Percentiles rank a stretch among this genome's conserved stretches.
These are phyloP conservation scores for Colletotrichum magnum DNA, from an alignment of 2,329 filamentous ascomycete genomes.

Conservation along the genomic window DNA sequence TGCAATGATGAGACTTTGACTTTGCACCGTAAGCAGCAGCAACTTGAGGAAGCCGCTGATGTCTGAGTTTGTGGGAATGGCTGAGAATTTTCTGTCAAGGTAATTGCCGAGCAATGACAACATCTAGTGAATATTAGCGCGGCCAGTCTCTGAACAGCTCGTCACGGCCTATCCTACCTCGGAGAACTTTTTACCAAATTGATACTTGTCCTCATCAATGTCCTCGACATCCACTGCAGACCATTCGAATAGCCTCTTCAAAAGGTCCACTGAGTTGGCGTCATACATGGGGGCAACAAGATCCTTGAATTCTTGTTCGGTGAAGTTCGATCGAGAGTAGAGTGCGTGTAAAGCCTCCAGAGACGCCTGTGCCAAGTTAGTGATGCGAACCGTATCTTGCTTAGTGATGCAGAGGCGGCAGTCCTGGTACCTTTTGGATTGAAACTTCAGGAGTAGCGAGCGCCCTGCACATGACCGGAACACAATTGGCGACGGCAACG, in stretches of 20 bases:
- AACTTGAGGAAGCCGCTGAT: slow-evolving; percentile 84
- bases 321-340: slow-evolving; percentile 81
- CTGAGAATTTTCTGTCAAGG: slow-evolving; percentile 81
- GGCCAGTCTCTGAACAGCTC: background rate
- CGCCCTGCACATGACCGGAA: slow-evolving; percentile 78
- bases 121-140: slow-evolving; percentile 66
- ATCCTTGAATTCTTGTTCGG: slow-evolving; percentile 82
- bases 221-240: slow-evolving; percentile 84
- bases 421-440: slow-evolving; percentile 75
- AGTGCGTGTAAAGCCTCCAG: slow-evolving; percentile 88
- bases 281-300: slow-evolving; percentile 86
- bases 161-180: slow-evolving; percentile 73
- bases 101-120: slow-evolving; percentile 88
- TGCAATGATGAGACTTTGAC: slow-evolving; percentile 90
- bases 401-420: background rate
- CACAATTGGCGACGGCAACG: slow-evolving; percentile 78
- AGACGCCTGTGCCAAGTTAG: slow-evolving; percentile 70
- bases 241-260: slow-evolving; percentile 84
- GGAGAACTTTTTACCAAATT: slow-evolving; percentile 92
- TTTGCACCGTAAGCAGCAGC: slow-evolving; percentile 83
- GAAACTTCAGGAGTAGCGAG: slow-evolving; percentile 79
- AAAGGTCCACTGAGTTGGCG: slow-evolving; percentile 77
- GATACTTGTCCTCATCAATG: slow-evolving; percentile 92
- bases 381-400: background rate
- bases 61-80: slow-evolving; percentile 75